Evolutionary conservation across 352 stramenopile genomes (phyloP).

Genomic region (Pythium volutum): DNA sequence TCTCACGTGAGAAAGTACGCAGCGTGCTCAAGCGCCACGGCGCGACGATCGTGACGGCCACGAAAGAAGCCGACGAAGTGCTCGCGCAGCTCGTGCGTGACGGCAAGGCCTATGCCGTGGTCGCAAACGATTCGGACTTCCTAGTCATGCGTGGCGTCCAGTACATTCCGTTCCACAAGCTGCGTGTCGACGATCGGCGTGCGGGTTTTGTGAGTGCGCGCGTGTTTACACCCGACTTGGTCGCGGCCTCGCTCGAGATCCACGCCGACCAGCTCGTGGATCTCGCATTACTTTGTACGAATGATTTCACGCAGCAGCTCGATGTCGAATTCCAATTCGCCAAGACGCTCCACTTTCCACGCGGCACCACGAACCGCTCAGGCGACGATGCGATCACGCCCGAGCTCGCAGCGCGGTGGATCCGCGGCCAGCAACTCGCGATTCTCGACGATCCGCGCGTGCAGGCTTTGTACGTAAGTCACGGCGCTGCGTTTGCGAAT

Average conservation of each 20-base stretch:
- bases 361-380: slow-evolving; percentile 29
- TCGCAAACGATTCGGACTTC: slow-evolving; percentile 89
- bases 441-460: slow-evolving; percentile 52
- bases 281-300: slow-evolving; percentile 80
- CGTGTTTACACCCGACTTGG: slow-evolving; percentile 69
- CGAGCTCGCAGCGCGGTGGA: slow-evolving; percentile 52
- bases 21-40: slow-evolving; percentile 50
- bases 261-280: slow-evolving; percentile 75
- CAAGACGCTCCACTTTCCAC: slow-evolving; percentile 46
- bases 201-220: slow-evolving; percentile 39
- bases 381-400: slow-evolving; percentile 40
- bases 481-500: slow-evolving; percentile 41
- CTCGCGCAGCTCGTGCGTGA: slow-evolving; percentile 60
- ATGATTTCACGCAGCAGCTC: slow-evolving; percentile 80
- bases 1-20: slow-evolving; percentile 70
- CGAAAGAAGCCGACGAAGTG: slow-evolving; percentile 73
- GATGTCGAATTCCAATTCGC: slow-evolving; percentile 65
- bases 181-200: slow-evolving; percentile 31
- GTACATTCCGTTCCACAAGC: slow-evolving; percentile 77
- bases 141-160: slow-evolving; percentile 73
- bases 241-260: slow-evolving; percentile 63
- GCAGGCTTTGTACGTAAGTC: slow-evolving; percentile 1
- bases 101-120: slow-evolving; percentile 52
- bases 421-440: slow-evolving; percentile 39
- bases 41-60: slow-evolving; percentile 47